Evolutionary conservation across 1,139 yeast species (phyloP).

Genomic region (Magnusiomyces tetraspermus): DNA sequence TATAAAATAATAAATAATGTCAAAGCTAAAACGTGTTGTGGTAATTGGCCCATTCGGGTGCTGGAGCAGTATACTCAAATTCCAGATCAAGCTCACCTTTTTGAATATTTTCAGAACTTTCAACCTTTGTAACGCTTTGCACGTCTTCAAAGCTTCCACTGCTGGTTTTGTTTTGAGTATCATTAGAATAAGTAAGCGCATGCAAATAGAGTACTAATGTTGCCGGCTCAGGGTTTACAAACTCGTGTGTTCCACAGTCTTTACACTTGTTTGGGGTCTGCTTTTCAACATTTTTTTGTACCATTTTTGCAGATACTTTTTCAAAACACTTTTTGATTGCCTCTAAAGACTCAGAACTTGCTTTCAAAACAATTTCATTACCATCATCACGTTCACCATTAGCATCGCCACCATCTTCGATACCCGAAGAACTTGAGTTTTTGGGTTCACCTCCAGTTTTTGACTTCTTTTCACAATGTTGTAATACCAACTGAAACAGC

Average conservation of each 20-base stretch:
- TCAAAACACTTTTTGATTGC: neutral
- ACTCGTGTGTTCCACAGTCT: constrained; percentile 5
- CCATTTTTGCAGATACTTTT: neutral
- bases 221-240: constrained; percentile 28
- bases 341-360: neutral
- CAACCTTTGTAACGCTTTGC: neutral
- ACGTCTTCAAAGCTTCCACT: too few species aligned
- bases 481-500: neutral
- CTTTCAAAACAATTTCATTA: too few species aligned
- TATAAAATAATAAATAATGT: neutral
- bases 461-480: neutral
- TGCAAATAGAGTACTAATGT: constrained; percentile 47
- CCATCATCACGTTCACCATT: too few species aligned
- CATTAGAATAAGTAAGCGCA: constrained; percentile 41
- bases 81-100: neutral
- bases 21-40: neutral
- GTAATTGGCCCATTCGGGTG: constrained; percentile 8
- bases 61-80: constrained; percentile 4
- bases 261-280: constrained; percentile 1
- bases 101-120: neutral
- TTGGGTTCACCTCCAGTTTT: neutral
- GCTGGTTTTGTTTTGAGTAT: constrained; percentile 23
- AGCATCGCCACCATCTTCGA: too few species aligned
- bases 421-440: too few species aligned
- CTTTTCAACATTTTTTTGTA: neutral